Conservation (phyloP, 2,329 filamentous ascomycete genomes). For the Shiraia bambusicola region DNA sequence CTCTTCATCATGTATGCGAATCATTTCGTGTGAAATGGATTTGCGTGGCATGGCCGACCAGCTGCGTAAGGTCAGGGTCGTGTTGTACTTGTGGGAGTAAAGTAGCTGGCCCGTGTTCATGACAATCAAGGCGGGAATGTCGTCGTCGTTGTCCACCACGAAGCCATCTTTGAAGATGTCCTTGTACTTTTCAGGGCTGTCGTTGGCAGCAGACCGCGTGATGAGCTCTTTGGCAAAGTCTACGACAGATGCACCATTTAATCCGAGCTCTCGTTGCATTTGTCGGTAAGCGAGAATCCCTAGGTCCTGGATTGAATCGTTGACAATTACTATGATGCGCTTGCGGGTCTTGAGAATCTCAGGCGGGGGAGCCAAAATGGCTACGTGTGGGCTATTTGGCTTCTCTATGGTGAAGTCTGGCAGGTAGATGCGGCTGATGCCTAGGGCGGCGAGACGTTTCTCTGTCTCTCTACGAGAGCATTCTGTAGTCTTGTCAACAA, state of each 20-base stretch:
- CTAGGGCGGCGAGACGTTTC: conserved; percentile 61
- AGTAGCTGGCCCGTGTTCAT: conserved; percentile 76
- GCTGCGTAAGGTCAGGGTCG: conserved; percentile 59
- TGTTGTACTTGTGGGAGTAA: conserved; percentile 68
- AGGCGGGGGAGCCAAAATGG: conserved; percentile 63
- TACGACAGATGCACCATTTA: conserved; percentile 70
- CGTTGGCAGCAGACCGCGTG: conserved; percentile 23
- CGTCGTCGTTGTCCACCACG: conserved; percentile 13
- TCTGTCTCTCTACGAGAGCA: conserved; percentile 64
- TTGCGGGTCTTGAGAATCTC: conserved; percentile 56
- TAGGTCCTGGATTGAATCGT: conserved; percentile 75
- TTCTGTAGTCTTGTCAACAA: conserved; percentile 47
- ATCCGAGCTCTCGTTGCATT: conserved; percentile 62
- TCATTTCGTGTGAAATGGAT: conserved; percentile 59
- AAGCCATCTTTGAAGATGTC: conserved; percentile 24
- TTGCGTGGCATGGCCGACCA: conserved; percentile 63
- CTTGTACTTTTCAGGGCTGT: conserved; percentile 9
- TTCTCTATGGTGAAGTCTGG: conserved; percentile 55
- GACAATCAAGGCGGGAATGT: conserved; percentile 65
- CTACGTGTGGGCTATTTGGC: conserved; percentile 58
- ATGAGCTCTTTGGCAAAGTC: conserved; percentile 58
- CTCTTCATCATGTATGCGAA: conserved; percentile 53
- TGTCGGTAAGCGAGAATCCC: conserved; percentile 73
- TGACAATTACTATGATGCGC: conserved; percentile 73
- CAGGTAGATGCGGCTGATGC: conserved; percentile 62